Evolutionary conservation across 306 rosid genomes (phyloP).

Genomic region (Cucurbita moschata): DNA sequence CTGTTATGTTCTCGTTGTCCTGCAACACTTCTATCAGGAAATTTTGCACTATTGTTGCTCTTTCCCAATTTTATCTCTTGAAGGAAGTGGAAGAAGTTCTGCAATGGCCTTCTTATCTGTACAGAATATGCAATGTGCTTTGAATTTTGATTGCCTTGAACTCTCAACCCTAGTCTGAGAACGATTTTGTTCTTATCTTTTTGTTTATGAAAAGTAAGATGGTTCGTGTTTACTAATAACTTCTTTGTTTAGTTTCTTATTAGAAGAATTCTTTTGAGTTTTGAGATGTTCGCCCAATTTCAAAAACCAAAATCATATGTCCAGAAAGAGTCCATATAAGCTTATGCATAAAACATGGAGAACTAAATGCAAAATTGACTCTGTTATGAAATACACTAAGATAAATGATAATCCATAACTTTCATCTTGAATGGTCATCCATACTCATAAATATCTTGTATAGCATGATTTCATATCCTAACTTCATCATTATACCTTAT

Average conservation of each 20-base stretch:
- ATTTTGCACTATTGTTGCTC: not conserved
- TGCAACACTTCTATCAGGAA: not conserved
- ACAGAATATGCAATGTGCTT: no score
- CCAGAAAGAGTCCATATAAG: not conserved
- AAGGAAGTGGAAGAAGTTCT: not conserved
- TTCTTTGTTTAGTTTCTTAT: not conserved
- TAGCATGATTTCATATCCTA: conserved; percentile 21
- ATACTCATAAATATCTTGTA: conserved; percentile 9
- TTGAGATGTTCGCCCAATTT: not conserved
- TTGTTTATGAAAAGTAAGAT: not conserved
- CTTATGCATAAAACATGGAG: not conserved
- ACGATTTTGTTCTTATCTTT: not conserved
- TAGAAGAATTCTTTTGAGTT: not conserved
- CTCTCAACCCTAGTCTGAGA: not conserved
- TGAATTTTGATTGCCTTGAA: not conserved
- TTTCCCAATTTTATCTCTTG: not conserved
- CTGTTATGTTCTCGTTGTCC: not conserved
- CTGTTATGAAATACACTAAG: not conserved
- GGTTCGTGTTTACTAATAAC: not conserved
- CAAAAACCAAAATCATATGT: not conserved
- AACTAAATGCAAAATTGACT: not conserved
- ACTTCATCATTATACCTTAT: conserved; percentile 33
- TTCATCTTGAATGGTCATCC: not conserved
- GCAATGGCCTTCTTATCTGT: not conserved
- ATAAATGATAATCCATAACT: not conserved